Evolutionary conservation across 495 filamentous ascomycete genomes (phyloP), one percentile per base, ranked within the genome.

Genomic region (Collariella sp.): DNA sequence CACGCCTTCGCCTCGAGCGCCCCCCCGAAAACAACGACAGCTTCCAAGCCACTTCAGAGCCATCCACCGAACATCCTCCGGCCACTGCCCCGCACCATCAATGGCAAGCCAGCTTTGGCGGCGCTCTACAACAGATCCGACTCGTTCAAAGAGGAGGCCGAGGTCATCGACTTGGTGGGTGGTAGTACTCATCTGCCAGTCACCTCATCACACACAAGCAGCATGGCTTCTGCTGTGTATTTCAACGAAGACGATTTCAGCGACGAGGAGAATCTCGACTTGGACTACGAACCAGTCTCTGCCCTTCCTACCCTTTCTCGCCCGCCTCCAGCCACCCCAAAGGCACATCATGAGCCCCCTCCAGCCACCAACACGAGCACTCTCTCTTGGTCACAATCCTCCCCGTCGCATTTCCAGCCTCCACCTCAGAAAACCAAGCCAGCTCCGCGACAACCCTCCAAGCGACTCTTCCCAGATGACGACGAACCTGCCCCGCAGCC

Each of bases 201-300:
- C 35, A 29, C 39, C 4, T 10, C 46, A 0, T 46, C 48, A 13
- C 19, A 18, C 9, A 23, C 49, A 16, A 44, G 4, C 41, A 47
- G 33, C 16, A 39, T 54, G 20, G 22, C 54, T 22, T 26, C 44
- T 62, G 33, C 66, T 24, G 73, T 83, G 13, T 75, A 74, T 52
- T 77, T 81, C 57, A 73, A 75, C 48, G 81, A 83, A 46, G 76
- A 82, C 48, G 86, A 88, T 55, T 86, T 88, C 61, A 83, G 83
- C 58, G 81, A 85, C 54, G 84, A 88, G 54, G 69, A 76, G 2
- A 79, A 84, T 29, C 67, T 87, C 9, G 80, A 87, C 42, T 62
- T 86, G 15, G 81, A 87, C 52, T 78, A 79, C 50, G 64, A 72
- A 15, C 74, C 76, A 36, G 76, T 78, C 0, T 62, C 67, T 9